Evolutionary conservation across 805 yeast species (phyloP), one percentile per base, ranked within the genome.

Genomic region (Lipomyces orientalis): DNA sequence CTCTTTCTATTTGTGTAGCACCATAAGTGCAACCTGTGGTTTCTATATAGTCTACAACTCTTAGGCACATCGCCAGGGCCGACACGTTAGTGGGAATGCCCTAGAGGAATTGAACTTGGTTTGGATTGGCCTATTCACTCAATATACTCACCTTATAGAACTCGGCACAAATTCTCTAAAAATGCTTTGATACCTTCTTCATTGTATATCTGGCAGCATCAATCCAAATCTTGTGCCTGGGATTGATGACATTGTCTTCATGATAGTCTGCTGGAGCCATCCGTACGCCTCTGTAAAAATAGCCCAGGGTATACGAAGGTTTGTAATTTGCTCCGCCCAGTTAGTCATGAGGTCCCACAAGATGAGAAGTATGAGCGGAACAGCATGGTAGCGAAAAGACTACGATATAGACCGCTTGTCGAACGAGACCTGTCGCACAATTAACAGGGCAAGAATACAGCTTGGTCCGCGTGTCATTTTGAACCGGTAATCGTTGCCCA

Each of bases 81-180:
- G 97, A 93, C 1, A 97, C 97, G 77, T 92, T 92, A 0, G 97
- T 96, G 97, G 97, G 84, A 92, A 92, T 25, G 97, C 90, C 71
- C 97, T 83, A 70, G 19, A 43, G n/a, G 4, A 16, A 57, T 19
- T 56, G 31, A 61, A 10, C 14, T 35, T 35, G 37, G 10, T 35
- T 35, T 12, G 14, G 31, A 54, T 52, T 25, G 56, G n/a, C 16
- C 19, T n/a, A 19, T 59, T 61, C 6, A 10, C 39, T 10, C 9
- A 35, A 5, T 10, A 29, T 3, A 16, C 63, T 4, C 56, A 66
- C 71, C 71, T 54, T 29, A 80, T 63, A 37, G 91, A 88, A 5
- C 91, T 86, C 6, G 97, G 97, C 6, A 86, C 86, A 76, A 90
- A 92, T 0, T 97, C 97, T 73, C 87, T 84, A 49, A 90, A 88